phyloP scores from a whole-genome alignment of 495 filamentous ascomycete species.

The Aspergillus taichungensis region DNA sequence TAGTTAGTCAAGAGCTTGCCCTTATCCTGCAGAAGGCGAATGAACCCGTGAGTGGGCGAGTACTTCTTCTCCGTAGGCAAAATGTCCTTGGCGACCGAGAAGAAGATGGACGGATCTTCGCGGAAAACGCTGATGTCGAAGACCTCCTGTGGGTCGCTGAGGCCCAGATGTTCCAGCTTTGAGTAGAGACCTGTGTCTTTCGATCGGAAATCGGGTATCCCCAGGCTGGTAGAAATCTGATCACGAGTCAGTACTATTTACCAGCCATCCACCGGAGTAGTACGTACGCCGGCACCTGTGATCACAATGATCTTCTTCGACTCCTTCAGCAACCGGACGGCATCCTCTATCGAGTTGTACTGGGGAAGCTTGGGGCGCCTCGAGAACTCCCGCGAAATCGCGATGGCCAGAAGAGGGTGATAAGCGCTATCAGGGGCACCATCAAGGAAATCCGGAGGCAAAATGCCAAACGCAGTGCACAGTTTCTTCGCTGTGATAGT shows the following conservation, averaged over 20 bases:
- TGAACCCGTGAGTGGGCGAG: conserved; percentile 92
- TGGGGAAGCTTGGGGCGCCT: conserved; percentile 71
- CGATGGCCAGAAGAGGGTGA: conserved; percentile 63
- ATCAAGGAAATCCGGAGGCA: conserved; percentile 67
- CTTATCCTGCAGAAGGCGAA: conserved; percentile 85
- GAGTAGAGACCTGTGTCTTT: conserved; percentile 60
- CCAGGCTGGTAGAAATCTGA: conserved; percentile 65
- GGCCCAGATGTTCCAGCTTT: conserved; percentile 63
- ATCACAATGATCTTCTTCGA: conserved; percentile 83
- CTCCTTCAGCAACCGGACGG: conserved; percentile 62
- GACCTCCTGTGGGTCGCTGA: conserved; percentile 85
- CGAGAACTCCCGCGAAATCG: conserved; percentile 71
- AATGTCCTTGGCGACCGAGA: conserved; percentile 84
- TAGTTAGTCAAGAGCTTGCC: conserved; percentile 92
- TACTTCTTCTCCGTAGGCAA: conserved; percentile 63
- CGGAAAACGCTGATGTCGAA: conserved; percentile 85
- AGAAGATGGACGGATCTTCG: conserved; percentile 85
- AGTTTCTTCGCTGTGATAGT: conserved; percentile 71
- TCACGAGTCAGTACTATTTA: neutral
- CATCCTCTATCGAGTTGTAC: conserved; percentile 85
- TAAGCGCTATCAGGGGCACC: conserved; percentile 66
- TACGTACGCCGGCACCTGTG: conserved; percentile 74
- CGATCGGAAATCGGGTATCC: conserved; percentile 62
- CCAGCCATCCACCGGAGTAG: neutral
- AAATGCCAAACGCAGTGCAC: conserved; percentile 83